Percentiles rank a stretch among this genome's conserved stretches.
These are phyloP conservation scores for Sugiyamaella qingdaonensis DNA, from an alignment of 805 yeast genomes.

Conservation along the genomic window DNA sequence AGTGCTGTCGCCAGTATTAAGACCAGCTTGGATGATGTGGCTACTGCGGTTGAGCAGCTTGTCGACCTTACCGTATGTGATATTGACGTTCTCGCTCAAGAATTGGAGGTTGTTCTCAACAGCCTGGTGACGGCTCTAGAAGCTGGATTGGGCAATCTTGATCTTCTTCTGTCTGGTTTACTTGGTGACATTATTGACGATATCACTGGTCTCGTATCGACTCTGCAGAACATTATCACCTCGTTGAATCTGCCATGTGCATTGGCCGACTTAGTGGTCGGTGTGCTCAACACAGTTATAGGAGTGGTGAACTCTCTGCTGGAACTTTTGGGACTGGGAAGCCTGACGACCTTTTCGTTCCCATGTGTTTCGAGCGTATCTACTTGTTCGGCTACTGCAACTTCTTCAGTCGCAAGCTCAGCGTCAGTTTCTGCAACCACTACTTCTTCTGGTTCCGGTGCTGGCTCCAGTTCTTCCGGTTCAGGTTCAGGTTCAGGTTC, in stretches of 20 bases:
- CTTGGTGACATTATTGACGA: not conserved
- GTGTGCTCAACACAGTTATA: constrained; percentile 1
- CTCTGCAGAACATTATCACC: not conserved
- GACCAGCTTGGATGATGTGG: not conserved
- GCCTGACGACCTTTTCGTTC: not conserved
- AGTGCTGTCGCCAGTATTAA: not conserved
- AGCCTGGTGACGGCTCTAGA: not conserved
- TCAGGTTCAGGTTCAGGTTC: constrained; percentile 1
- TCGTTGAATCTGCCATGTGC: constrained; percentile 4
- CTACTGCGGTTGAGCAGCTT: not conserved
- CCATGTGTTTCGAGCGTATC: not conserved
- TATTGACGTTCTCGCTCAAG: not conserved
- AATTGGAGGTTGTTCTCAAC: not conserved
- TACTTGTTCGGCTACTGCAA: not conserved
- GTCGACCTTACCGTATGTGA: constrained; percentile 2
- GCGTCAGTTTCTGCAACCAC: not conserved
- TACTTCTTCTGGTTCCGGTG: constrained; percentile 1
- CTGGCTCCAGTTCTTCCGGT: not conserved
- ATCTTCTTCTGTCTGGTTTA: not conserved
- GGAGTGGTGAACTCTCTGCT: not conserved
- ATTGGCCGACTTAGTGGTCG: not conserved
- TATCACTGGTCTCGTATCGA: not conserved
- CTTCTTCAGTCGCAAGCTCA: not conserved
- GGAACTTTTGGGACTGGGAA: not conserved
- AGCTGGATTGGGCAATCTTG: not conserved